These are phyloP conservation scores for Picochlorum sp. DNA, from an alignment of 139 green algal species.

Conservation along the genomic window DNA sequence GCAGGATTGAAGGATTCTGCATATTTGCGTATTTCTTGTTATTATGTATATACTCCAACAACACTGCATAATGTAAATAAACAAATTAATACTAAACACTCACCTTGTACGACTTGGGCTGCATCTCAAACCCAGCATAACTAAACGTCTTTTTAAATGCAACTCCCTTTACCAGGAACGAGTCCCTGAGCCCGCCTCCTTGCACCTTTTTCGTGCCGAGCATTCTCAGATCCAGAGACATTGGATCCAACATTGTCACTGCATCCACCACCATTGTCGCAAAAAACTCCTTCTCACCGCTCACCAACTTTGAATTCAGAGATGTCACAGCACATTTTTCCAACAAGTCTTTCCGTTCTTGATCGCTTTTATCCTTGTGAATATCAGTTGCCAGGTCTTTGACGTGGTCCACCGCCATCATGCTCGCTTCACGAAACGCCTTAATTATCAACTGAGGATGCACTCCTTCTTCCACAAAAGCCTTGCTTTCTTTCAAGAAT, in stretches of 20 bases:
- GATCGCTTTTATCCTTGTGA: constrained; percentile 39
- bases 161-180: constrained; percentile 95
- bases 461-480: constrained; percentile 94
- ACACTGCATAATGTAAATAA: too few relatives aligned
- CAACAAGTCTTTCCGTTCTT: constrained; percentile 71
- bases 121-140: constrained; percentile 99
- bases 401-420: constrained; percentile 64
- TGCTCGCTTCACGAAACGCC: constrained; percentile 67
- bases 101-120: constrained; percentile 85
- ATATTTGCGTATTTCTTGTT: too few relatives aligned
- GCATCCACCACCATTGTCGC: constrained; percentile 92
- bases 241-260: constrained; percentile 68
- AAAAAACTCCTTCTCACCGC: constrained; percentile 97
- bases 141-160: constrained; percentile 99
- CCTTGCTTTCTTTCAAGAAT: constrained; percentile 87
- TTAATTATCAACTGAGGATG: constrained; percentile 89
- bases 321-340: constrained; percentile 89
- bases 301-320: constrained; percentile 93
- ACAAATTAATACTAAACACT: too few relatives aligned
- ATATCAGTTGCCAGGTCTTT: constrained; percentile 74
- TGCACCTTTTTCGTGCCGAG: constrained; percentile 94
- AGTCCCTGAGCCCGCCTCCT: constrained; percentile 87
- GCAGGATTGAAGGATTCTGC: constrained; percentile 88
- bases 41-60: constrained; percentile 11
- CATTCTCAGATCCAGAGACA: constrained; percentile 76